Evolutionary conservation across 108 stramenopile species (phyloP).

Genomic region (Cyclotella atomus): DNA sequence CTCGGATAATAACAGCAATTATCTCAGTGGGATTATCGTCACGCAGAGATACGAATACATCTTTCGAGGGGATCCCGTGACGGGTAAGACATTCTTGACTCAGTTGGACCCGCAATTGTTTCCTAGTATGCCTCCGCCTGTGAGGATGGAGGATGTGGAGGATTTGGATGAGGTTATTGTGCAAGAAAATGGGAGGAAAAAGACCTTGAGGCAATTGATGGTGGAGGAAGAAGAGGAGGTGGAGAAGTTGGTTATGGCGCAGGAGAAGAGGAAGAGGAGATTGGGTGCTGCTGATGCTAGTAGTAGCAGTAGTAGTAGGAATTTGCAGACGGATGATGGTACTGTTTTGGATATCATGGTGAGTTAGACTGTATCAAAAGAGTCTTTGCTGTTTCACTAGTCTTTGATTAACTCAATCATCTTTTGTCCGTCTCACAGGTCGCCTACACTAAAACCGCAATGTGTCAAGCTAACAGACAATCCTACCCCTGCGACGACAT

Average conservation of each 20-base stretch:
- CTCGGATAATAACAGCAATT: neutral
- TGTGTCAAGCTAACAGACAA: slow-evolving; percentile 18
- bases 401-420: neutral
- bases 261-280: slow-evolving; percentile 9
- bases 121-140: slow-evolving; percentile 6
- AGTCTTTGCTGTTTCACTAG: neutral
- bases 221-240: slow-evolving; percentile 4
- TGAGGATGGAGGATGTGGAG: neutral
- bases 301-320: neutral
- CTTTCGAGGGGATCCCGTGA: slow-evolving; percentile 14
- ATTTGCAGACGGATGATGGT: slow-evolving; percentile 24
- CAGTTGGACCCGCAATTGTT: neutral
- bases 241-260: neutral
- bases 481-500: slow-evolving; percentile 17
- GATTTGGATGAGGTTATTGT: neutral
- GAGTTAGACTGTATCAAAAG: slow-evolving; percentile 2
- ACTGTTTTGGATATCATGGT: slow-evolving; percentile 20
- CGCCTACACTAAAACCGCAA: slow-evolving; percentile 12
- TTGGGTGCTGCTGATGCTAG: neutral
- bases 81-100: slow-evolving; percentile 16
- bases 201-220: neutral
- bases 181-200: neutral
- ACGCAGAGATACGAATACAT: slow-evolving; percentile 8
- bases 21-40: slow-evolving; percentile 5
- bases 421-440: slow-evolving; percentile 2